phyloP scores from a whole-genome alignment of 495 filamentous ascomycete genomes.

The Parathielavia appendiculata region DNA sequence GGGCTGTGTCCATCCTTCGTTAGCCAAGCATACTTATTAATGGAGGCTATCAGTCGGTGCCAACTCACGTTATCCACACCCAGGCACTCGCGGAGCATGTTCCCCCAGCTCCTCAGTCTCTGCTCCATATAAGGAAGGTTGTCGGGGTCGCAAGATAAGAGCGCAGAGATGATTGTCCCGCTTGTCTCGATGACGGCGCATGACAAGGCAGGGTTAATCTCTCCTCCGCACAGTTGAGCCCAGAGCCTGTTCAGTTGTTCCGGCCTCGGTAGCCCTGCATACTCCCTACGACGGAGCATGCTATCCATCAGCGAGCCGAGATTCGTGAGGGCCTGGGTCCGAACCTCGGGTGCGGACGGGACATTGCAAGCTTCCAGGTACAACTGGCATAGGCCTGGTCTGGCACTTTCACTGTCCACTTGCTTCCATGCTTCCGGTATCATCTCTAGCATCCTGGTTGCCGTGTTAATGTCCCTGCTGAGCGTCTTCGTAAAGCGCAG shows the following conservation, averaged over 20 bases:
- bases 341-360: constrained; percentile 32
- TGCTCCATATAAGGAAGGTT: constrained; percentile 17
- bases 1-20: constrained; percentile 41
- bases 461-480: constrained; percentile 28
- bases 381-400: constrained; percentile 23
- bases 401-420: neutral
- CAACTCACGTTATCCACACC: constrained; percentile 41
- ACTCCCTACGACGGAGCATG: constrained; percentile 12
- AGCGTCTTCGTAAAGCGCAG: constrained; percentile 16
- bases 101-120: constrained; percentile 38
- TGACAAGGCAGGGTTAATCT: constrained; percentile 40
- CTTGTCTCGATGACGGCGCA: constrained; percentile 43
- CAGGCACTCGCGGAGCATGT: constrained; percentile 40
- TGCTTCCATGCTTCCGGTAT: constrained; percentile 28
- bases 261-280: constrained; percentile 20
- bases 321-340: constrained; percentile 34
- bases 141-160: constrained; percentile 9
- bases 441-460: constrained; percentile 27
- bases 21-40: neutral
- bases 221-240: constrained; percentile 28
- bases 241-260: constrained; percentile 29
- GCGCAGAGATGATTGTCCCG: constrained; percentile 38
- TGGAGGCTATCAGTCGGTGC: neutral
- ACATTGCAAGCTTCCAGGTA: constrained; percentile 25
- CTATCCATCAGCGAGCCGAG: constrained; percentile 34